Percentiles rank a stretch among this genome's conserved stretches.
These are phyloP conservation scores for Coemansia umbellata DNA, from an alignment of 192 early-diverging fungal species.

Conservation along the genomic window DNA sequence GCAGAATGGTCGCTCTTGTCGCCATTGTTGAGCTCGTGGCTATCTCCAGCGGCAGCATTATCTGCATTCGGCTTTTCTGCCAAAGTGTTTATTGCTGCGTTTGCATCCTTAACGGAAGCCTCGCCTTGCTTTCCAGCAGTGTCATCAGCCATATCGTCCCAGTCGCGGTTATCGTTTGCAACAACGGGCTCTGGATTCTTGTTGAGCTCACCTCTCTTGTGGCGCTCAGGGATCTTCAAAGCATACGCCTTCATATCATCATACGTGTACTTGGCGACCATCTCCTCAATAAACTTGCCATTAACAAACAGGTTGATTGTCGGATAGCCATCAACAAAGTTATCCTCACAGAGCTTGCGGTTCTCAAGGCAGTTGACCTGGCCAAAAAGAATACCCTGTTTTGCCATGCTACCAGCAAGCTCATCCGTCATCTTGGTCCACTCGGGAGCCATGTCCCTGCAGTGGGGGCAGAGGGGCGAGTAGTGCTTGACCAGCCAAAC, in stretches of 20 bases:
- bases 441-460: conserved; percentile 72
- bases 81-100: neutral
- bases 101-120: neutral
- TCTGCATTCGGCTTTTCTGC: neutral
- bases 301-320: conserved; percentile 57
- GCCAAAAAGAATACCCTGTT: conserved; percentile 57
- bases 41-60: neutral
- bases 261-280: conserved; percentile 30
- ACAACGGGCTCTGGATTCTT: conserved; percentile 27
- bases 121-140: conserved; percentile 6
- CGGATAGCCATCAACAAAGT: conserved; percentile 58
- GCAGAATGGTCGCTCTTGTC: conserved; percentile 4
- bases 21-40: neutral
- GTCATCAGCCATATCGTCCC: conserved; percentile 21
- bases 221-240: conserved; percentile 22
- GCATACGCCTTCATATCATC: conserved; percentile 42
- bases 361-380: conserved; percentile 66
- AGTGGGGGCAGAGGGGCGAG: conserved; percentile 86
- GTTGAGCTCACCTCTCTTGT: conserved; percentile 23
- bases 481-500: conserved; percentile 86
- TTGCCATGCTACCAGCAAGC: conserved; percentile 23
- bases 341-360: conserved; percentile 60
- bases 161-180: conserved; percentile 41
- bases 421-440: conserved; percentile 67
- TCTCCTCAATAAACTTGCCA: conserved; percentile 37